These are phyloP conservation scores for Dactylella cylindrospora DNA, from an alignment of 2,329 filamentous ascomycete species.

Conservation along the genomic window DNA sequence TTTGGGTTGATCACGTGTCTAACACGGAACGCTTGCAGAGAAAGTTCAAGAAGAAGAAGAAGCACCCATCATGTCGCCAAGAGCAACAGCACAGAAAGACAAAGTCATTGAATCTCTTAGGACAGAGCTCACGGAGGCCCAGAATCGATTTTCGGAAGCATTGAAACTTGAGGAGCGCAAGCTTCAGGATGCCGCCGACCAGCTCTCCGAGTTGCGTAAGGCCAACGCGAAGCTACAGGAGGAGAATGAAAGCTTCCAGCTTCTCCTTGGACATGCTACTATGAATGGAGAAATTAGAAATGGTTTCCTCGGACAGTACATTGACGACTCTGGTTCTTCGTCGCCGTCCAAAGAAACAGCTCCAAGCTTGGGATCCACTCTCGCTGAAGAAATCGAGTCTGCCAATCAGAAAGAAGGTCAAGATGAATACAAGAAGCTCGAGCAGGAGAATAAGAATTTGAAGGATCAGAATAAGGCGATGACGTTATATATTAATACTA, in stretches of 20 bases:
- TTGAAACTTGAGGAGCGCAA: constrained; percentile 85
- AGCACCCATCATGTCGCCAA: constrained; percentile 64
- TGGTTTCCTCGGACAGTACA: constrained; percentile 69
- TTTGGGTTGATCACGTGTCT: constrained; percentile 44
- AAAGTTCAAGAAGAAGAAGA: constrained; percentile 60
- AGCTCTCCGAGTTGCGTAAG: constrained; percentile 89
- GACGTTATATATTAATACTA: constrained; percentile 97
- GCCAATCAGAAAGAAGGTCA: constrained; percentile 57
- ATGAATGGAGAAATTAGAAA: constrained; percentile 89
- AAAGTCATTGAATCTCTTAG: constrained; percentile 90
- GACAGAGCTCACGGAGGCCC: constrained; percentile 87
- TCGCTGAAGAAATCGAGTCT: constrained; percentile 82
- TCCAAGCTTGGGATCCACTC: constrained; percentile 60
- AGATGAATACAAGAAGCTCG: constrained; percentile 67
- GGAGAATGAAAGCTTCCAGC: constrained; percentile 97
- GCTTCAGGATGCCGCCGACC: constrained; percentile 83
- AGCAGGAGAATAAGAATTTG: constrained; percentile 73
- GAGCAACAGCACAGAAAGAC: constrained; percentile 74
- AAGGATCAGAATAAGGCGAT: constrained; percentile 97
- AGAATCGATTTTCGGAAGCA: constrained; percentile 91
- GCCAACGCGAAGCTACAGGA: constrained; percentile 95
- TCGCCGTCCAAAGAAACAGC: constrained; percentile 48
- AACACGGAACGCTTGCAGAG: constrained; percentile 60
- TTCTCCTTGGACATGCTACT: constrained; percentile 90
- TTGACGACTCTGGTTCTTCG: constrained; percentile 48